Evolutionary conservation across 768 basidiomycete species (phyloP), one percentile per base, ranked within the genome.

Genomic region (Amanita rimosa): DNA sequence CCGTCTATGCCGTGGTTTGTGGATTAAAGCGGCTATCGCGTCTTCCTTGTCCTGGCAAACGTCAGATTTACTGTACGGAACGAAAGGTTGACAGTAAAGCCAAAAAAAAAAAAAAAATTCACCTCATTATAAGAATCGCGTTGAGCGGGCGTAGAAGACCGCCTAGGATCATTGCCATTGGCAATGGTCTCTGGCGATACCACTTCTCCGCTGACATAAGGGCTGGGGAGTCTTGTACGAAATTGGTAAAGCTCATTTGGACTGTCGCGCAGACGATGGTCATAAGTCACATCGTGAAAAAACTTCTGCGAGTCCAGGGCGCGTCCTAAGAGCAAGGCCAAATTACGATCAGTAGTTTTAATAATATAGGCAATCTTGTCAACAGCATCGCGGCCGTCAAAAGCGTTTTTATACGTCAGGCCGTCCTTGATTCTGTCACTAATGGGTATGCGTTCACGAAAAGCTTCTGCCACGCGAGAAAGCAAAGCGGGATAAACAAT

Each of bases 201-300:
- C 34, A 96, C 60, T 52, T 89, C 86, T 24, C 85, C 85, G 49
- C 83, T 83, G 50, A 87, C 85, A 60, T 92, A 93, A 2, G 88
- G 89, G 59, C 83, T 90, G 4, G 83, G 77, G 34, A 96, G 61
- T 58, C 83, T 80, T 41, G 88, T 83, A 54, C 81, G 74, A 65
- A 99, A 98, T 61, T 95, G 93, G 65, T 97, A 99, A 26, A 99
- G 66, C 65, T 99, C 96, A 53, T 75, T 74, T 0, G 81, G 69
- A 58, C 81, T 91, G 65, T 98, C 96, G 44, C 96, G 72, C 50
- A 99, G 63, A 11, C 95, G 84, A 63, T 99, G 96, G 59, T 97
- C 95, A 60, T 98, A 99, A 7, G 96, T 97, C 55, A 99, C 96
- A 59, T 98, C 96, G 60, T 99, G 96, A 62, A 99, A 98, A 68